Percentiles rank a stretch among this genome's conserved stretches.
Evolutionary conservation across 2,329 filamentous ascomycete species (phyloP).

Genomic region (Aureobasidium subglaciale): DNA sequence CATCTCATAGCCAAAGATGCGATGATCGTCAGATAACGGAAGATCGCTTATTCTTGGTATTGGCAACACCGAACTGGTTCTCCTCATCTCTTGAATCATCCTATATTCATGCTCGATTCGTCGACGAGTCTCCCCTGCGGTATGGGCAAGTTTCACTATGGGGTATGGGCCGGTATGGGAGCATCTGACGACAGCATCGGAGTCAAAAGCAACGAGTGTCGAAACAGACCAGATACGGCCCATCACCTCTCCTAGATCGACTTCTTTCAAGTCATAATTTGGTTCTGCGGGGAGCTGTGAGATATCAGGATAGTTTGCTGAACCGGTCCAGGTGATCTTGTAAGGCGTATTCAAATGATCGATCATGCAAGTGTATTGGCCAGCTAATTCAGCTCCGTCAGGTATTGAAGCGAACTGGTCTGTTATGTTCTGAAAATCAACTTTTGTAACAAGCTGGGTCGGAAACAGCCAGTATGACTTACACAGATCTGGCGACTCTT

Average conservation of each 20-base stretch:
- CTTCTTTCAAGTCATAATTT: not conserved
- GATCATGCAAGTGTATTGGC: not conserved
- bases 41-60: not conserved
- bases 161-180: not conserved
- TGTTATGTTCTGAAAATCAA: too few relatives aligned
- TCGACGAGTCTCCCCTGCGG: not conserved
- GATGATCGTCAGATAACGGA: not conserved
- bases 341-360: not conserved
- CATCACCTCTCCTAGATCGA: not conserved
- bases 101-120: not conserved
- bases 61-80: not conserved
- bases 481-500: too few relatives aligned
- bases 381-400: not conserved
- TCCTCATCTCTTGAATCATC: not conserved
- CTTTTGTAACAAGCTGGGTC: too few relatives aligned
- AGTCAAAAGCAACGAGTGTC: not conserved
- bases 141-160: not conserved
- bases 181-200: not conserved
- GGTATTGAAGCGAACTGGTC: not conserved
- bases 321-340: conserved; percentile 1
- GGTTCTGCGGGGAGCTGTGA: not conserved
- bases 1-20: not conserved
- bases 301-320: not conserved
- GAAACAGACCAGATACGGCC: not conserved
- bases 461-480: too few relatives aligned